phyloP scores from a whole-genome alignment of 768 basidiomycete genomes.

The Leucosporidium scottii region DNA sequence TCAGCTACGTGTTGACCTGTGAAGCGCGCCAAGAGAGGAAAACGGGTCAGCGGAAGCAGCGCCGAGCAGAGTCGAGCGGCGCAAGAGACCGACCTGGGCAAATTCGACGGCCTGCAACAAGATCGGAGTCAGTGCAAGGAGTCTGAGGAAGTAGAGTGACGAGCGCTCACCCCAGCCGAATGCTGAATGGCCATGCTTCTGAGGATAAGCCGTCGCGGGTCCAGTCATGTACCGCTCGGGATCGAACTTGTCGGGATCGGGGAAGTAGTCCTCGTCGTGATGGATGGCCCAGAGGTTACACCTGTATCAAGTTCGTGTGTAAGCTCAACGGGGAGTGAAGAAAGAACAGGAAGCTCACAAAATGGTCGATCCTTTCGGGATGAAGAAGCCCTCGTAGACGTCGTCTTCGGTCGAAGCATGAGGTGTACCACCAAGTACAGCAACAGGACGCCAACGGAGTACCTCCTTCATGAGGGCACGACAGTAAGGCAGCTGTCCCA shows the following conservation, averaged over 20 bases:
- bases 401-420: constrained; percentile 23
- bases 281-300: constrained; percentile 22
- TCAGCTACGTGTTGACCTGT: background rate
- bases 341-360: background rate
- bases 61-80: too few species aligned
- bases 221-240: background rate
- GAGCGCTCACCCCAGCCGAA: constrained; percentile 3
- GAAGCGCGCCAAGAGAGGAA: background rate
- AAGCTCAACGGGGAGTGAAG: background rate
- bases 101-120: background rate
- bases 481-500: constrained; percentile 23
- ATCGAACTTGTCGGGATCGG: background rate
- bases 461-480: constrained; percentile 17
- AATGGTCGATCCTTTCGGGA: constrained; percentile 26
- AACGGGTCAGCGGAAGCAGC: background rate
- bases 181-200: constrained; percentile 6
- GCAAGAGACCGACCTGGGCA: background rate
- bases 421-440: constrained; percentile 29
- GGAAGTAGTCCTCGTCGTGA: constrained; percentile 27
- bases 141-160: background rate
- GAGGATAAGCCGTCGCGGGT: constrained; percentile 5
- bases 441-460: constrained; percentile 31
- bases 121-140: background rate
- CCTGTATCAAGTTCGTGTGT: background rate
- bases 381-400: constrained; percentile 23